phyloP scores from a whole-genome alignment of 352 stramenopile genomes.

The Pelagophyceae sp. region DNA sequence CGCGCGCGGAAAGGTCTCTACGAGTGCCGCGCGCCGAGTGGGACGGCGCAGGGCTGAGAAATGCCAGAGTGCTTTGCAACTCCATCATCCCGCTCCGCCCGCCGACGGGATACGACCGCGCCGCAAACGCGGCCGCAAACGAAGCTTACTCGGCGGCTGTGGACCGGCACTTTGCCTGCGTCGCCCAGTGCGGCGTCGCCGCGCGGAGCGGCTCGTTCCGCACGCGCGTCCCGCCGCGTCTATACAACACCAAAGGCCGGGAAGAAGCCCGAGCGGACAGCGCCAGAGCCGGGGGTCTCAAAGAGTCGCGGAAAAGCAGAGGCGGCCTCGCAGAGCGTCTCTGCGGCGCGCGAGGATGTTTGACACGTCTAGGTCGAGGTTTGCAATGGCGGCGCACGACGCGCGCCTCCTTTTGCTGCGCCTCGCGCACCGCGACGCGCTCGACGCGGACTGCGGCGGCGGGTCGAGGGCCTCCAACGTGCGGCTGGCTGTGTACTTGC shows the following conservation, averaged over 20 bases:
- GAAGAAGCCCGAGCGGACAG: too few species aligned
- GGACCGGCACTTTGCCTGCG: conserved; percentile 9
- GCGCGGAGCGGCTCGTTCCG: neutral
- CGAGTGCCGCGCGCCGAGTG: conserved; percentile 36
- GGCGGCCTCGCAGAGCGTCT: too few species aligned
- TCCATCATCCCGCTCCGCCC: conserved; percentile 52
- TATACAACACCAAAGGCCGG: too few species aligned
- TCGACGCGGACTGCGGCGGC: conserved; percentile 51
- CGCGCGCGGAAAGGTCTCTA: conserved; percentile 6
- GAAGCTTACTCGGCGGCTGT: conserved; percentile 4
- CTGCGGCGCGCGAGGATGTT: too few species aligned
- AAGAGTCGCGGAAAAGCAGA: too few species aligned
- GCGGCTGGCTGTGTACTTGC: conserved; percentile 46
- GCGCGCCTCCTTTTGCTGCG: conserved; percentile 49
- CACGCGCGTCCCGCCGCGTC: too few species aligned
- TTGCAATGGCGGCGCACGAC: conserved; percentile 44
- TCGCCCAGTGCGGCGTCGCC: conserved; percentile 4
- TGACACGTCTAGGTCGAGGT: neutral
- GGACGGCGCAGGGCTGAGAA: conserved; percentile 54
- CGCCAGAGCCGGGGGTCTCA: too few species aligned
- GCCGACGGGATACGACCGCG: conserved; percentile 1
- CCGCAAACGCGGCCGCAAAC: neutral
- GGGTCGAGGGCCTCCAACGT: conserved; percentile 51
- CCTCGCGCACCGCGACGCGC: conserved; percentile 48
- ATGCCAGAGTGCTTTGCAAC: conserved; percentile 53